Evolutionary conservation across 176 grass and related monocot species (phyloP), one percentile per base, ranked within the genome.

Genomic region (Aechmea fasciata): DNA sequence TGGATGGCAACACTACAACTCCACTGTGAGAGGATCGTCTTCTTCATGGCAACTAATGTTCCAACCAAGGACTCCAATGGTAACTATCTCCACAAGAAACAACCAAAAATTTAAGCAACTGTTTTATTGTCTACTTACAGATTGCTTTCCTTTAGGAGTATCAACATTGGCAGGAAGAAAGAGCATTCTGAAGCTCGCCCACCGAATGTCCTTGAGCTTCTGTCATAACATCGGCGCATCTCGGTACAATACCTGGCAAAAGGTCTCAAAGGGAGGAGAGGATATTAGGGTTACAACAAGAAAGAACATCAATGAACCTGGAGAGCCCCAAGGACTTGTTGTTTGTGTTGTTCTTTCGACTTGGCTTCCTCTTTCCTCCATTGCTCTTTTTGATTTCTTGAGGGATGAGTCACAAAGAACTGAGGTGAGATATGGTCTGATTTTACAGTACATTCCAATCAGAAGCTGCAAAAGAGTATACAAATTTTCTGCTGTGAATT

Each of bases 11-110:
- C 83, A 59, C 82, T 96, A 51, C 75, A 77, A 69, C 75, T 86
- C 73, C 92, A 88, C 65, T 91, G 88, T 67, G 92, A 96, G 75
- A 78, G 88, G 51, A 65, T 63, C 69, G 85, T 96, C 25, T 91
- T 96, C 83, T 91, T 71, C 62, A 78, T 88, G 88, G 91, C 85
- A 48, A 91, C 91, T 49, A 91, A 91, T 75, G 71, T 91, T 11
- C 91, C 91, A 26, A 66, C 85, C 1, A 86, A 82, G 78, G 85
- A 89, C 64, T 87, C 73, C 0, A 91, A 9, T 22, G 83, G 92
- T 91, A 57, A 59, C 47, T 57, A 52, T 51, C 13, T 52, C n/a
- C 9, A 29, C 24, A 11, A 9, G 3, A 11, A 10, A 29, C 1
- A 73, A 61, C 28, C 69, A 52, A 71, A 51, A 61, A 61, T 8